A percentile compares a stretch with the other conserved stretches of the same genome.
These are phyloP conservation scores for Ophiosphaerella herpotricha DNA, from an alignment of 2,329 filamentous ascomycete genomes.

Conservation along the genomic window DNA sequence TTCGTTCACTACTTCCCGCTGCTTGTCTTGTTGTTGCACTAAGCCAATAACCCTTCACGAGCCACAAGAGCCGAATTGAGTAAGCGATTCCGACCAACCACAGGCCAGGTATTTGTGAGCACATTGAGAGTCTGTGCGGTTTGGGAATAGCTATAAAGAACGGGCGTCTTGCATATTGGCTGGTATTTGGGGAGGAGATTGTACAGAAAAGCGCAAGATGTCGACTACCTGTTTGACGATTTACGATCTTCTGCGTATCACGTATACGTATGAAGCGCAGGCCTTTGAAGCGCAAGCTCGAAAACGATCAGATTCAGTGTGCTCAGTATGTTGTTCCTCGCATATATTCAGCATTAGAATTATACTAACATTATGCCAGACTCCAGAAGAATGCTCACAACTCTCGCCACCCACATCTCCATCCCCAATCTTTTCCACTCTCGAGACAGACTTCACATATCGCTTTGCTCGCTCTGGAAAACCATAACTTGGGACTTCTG, in stretches of 20 bases:
- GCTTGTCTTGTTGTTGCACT: no score
- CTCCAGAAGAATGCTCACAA: constrained; percentile 31
- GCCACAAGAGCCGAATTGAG: not conserved
- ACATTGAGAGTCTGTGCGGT: constrained; percentile 7
- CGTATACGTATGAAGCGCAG: constrained; percentile 39
- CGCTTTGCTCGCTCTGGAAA: constrained; percentile 19
- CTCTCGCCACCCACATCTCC: constrained; percentile 16
- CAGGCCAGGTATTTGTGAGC: constrained; percentile 26
- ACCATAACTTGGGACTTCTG: not conserved
- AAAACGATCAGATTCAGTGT: constrained; percentile 25
- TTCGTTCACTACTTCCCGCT: no score
- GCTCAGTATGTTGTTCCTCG: constrained; percentile 21
- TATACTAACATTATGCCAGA: constrained; percentile 17
- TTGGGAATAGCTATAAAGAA: constrained; percentile 6
- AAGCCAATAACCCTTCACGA: no score
- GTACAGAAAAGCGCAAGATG: constrained; percentile 19
- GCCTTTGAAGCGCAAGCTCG: constrained; percentile 24
- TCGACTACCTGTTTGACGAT: constrained; percentile 38
- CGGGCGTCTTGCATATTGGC: not conserved
- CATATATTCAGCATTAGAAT: not conserved
- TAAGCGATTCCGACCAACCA: constrained; percentile 22
- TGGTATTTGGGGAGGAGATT: not conserved
- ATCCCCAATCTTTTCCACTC: constrained; percentile 9
- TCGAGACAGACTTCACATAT: constrained; percentile 40
- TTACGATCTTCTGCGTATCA: constrained; percentile 41